A percentile compares a stretch with the other conserved stretches of the same genome.
Conservation (phyloP, 805 yeast species). For the Spathaspora passalidarum region DNA sequence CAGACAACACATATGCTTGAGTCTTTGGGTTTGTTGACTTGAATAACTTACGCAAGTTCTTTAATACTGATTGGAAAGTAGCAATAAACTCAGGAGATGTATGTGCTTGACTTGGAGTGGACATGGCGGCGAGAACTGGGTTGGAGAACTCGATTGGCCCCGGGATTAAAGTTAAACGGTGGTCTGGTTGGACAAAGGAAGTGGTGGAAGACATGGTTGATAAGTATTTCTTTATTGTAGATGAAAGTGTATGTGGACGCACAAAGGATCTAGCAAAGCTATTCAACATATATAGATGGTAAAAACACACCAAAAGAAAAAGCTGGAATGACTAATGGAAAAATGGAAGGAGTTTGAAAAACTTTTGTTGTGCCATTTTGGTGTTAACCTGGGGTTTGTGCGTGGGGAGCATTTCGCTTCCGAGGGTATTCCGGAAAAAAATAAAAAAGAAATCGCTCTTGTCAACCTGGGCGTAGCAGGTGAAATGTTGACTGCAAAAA, state of each 20-base stretch:
- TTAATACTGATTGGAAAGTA: conserved; percentile 67
- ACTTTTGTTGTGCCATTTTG: not conserved
- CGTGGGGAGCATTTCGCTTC: not conserved
- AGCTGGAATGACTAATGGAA: not conserved
- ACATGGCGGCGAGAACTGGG: conserved; percentile 73
- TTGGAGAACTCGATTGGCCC: conserved; percentile 88
- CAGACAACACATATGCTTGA: conserved; percentile 80
- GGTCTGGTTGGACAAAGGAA: conserved; percentile 32
- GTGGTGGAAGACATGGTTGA: not conserved
- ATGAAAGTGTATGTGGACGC: not conserved
- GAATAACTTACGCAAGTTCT: conserved; percentile 70
- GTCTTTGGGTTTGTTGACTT: conserved; percentile 59
- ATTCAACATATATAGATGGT: not conserved
- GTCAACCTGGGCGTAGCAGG: not conserved
- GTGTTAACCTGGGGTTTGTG: not conserved
- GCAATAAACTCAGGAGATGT: conserved; percentile 79
- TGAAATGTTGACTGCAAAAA: not conserved
- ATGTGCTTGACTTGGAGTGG: conserved; percentile 85
- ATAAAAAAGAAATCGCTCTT: too few species aligned
- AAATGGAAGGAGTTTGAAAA: not conserved
- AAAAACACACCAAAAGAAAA: too few species aligned
- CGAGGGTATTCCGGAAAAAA: not conserved
- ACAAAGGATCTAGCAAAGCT: not conserved
- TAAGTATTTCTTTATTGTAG: not conserved
- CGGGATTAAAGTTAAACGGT: conserved; percentile 62